Conservation (phyloP, 2,329 filamentous ascomycete genomes). For the Cladophialophora immunda region DNA sequence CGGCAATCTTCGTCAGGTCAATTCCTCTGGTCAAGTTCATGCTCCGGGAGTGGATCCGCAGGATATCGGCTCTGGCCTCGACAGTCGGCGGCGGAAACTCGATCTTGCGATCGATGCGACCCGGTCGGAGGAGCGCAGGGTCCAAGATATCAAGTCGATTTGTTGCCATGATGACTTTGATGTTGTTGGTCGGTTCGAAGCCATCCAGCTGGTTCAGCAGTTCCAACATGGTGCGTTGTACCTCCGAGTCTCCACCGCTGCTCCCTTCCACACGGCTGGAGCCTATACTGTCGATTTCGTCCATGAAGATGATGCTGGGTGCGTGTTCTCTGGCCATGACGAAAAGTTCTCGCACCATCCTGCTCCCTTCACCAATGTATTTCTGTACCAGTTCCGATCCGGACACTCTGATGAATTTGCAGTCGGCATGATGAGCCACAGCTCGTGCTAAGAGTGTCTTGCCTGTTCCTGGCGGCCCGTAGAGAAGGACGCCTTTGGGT, state of each 20-base stretch:
- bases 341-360: conserved; percentile 99
- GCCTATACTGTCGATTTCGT: conserved; percentile 98
- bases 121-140: conserved; percentile 91
- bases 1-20: conserved; percentile 96
- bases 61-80: conserved; percentile 95
- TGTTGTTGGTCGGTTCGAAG: conserved; percentile 99
- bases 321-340: conserved; percentile 99
- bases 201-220: conserved; percentile 97
- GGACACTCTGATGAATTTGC: conserved; percentile 97
- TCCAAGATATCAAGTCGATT: conserved; percentile 98
- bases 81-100: conserved; percentile 98
- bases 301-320: conserved; percentile 99
- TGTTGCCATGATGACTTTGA: conserved; percentile 99
- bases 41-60: conserved; percentile 95
- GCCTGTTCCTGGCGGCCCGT: conserved; percentile 94
- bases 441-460: conserved; percentile 96
- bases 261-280: conserved; percentile 96
- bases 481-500: conserved; percentile 95
- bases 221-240: conserved; percentile 98
- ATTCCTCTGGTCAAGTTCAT: conserved; percentile 99
- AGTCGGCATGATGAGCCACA: conserved; percentile 97
- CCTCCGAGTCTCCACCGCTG: conserved; percentile 94
- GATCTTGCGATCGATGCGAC: conserved; percentile 97
- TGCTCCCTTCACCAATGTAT: conserved; percentile 97
- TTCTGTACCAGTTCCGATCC: conserved; percentile 98